phyloP scores from a whole-genome alignment of 176 grass and related monocot genomes.

The Chrysopogon serrulatus region DNA sequence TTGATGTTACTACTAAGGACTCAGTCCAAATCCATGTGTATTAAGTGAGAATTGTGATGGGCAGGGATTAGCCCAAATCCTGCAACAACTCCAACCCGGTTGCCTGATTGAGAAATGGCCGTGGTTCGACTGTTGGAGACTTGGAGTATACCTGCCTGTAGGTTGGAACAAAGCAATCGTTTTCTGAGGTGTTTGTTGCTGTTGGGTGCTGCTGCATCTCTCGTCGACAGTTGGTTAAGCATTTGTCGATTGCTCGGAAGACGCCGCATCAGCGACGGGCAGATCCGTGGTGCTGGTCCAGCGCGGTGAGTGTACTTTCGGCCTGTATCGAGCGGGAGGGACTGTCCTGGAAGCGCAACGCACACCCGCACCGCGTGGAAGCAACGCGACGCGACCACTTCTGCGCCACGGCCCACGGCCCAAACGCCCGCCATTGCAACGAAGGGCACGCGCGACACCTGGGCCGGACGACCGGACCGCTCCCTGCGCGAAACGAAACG shows the following conservation, averaged over 20 bases:
- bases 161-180: neutral
- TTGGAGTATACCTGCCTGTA: neutral
- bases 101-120: neutral
- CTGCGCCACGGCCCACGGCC: no score
- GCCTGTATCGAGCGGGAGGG: no score
- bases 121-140: neutral
- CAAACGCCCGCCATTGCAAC: no score
- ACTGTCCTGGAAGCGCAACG: no score
- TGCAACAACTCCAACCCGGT: neutral
- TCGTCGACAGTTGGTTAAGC: neutral
- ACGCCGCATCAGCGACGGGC: neutral
- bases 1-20: neutral
- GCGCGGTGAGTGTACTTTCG: no score
- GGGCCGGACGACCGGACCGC: no score
- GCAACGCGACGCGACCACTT: neutral
- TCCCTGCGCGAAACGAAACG: no score
- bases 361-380: neutral
- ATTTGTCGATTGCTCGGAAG: neutral
- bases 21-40: neutral
- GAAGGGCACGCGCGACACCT: no score
- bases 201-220: neutral
- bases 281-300: no score
- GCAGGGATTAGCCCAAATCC: neutral
- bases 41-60: neutral
- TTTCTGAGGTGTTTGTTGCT: neutral